Evolutionary conservation across 2,329 filamentous ascomycete genomes (phyloP).

Genomic region (Talaromyces amestolkiae): DNA sequence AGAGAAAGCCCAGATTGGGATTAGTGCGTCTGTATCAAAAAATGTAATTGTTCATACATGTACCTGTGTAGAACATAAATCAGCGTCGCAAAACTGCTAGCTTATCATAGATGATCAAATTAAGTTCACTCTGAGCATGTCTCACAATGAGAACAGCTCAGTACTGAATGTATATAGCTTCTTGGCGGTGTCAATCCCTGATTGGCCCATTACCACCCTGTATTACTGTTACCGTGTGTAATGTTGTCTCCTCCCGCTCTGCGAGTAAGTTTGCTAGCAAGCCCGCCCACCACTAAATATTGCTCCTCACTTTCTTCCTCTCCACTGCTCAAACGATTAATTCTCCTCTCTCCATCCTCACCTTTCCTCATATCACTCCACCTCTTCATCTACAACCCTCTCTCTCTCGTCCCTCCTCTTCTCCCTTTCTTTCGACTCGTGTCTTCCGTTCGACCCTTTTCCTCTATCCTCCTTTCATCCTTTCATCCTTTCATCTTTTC

Average conservation of each 20-base stretch:
- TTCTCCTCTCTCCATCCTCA: constrained; percentile 16
- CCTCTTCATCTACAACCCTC: constrained; percentile 22
- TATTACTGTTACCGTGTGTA: not conserved
- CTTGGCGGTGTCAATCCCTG: not conserved
- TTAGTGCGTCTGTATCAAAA: constrained; percentile 17
- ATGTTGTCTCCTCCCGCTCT: not conserved
- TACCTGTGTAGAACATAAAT: not conserved
- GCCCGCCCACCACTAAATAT: constrained; percentile 9
- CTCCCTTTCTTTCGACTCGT: constrained; percentile 23
- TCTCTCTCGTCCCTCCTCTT: constrained; percentile 23
- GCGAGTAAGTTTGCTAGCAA: not conserved
- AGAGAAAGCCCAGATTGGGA: constrained; percentile 5
- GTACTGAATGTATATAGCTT: not conserved
- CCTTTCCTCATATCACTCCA: constrained; percentile 22
- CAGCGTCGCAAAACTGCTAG: not conserved
- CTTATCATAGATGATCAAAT: not conserved
- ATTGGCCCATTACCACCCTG: not conserved
- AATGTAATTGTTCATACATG: not conserved
- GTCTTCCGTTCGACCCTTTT: constrained; percentile 19
- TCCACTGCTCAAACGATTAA: constrained; percentile 1
- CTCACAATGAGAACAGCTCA: not conserved
- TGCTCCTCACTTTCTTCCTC: constrained; percentile 3
- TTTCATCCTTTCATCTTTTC: constrained; percentile 20
- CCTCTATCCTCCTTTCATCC: constrained; percentile 22
- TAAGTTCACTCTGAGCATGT: not conserved